Evolutionary conservation across 371 early-diverging fungal genomes (phyloP).

Genomic region (Mucor velutinosus): DNA sequence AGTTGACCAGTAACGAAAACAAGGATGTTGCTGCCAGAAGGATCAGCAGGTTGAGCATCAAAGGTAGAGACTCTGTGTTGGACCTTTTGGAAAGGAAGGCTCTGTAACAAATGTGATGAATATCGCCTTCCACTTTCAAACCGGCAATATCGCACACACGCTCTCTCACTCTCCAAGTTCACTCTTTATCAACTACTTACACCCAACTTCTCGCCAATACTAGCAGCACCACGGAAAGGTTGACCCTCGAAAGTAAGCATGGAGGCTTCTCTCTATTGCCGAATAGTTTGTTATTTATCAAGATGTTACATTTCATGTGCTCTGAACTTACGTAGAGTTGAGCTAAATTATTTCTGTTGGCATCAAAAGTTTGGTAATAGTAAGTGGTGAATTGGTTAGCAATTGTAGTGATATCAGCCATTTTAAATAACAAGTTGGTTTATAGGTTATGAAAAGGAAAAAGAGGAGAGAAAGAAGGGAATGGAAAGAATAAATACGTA

Average conservation of each 20-base stretch:
- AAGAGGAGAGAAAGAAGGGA: background rate
- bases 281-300: background rate
- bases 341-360: constrained; percentile 59
- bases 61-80: constrained; percentile 67
- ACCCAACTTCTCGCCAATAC: constrained; percentile 77
- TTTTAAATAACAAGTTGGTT: background rate
- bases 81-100: constrained; percentile 79
- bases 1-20: constrained; percentile 89
- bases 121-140: background rate
- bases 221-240: constrained; percentile 56
- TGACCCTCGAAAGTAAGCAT: constrained; percentile 88
- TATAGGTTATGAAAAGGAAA: background rate
- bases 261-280: constrained; percentile 69
- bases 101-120: constrained; percentile 36
- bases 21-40: constrained; percentile 56
- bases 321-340: constrained; percentile 78
- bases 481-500: background rate
- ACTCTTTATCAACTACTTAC: constrained; percentile 54
- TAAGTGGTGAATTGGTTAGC: constrained; percentile 76
- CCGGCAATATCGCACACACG: background rate
- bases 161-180: background rate
- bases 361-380: constrained; percentile 88
- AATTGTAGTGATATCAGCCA: constrained; percentile 44
- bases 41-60: constrained; percentile 80
- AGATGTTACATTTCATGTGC: background rate